Evolutionary conservation across 176 grass and related monocot genomes (phyloP), one percentile per base, ranked within the genome.

Genomic region (Musa itinerans): DNA sequence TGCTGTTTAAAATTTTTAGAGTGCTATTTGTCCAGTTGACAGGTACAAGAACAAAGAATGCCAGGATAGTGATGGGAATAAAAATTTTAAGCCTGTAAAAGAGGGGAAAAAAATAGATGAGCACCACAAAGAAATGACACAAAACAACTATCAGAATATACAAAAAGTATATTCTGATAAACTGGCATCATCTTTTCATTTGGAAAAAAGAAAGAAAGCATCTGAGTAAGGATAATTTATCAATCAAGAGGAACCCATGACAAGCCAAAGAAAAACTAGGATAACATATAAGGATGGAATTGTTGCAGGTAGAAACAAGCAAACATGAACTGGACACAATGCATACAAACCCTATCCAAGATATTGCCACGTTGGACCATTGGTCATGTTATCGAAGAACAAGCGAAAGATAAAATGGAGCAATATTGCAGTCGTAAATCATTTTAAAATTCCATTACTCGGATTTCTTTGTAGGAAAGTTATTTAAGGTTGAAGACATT

Each of bases 81-180:
- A 99, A 99, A 82, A 99, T 99, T 80, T 99, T 99, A 75, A 99
- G 81, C 74, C 96, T 99, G 86, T 65, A 85, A 80, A 26, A 65
- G 12, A 75, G 82, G 17, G 29, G 50, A 8, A 50, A 56, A 51
- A 27, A 12, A 54, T 43, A 67, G 50, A 68, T 52, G 54, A 78
- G 26, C 11, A 51, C 8, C 15, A 50, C 55, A 11, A 67, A 50
- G 19, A 54, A 49, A 43, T 70, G 13, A 61, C 54, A 71, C 9
- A 24, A 74, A 43, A 3, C 34, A 79, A 8, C 21, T 72, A 81
- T 0, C 16, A 29, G 20, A 43, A 43, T 43, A 23, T 23, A 72
- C 9, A 21, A 3, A 3, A 78, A 10, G 12, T 34, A 50, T 53
- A n/a, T n/a, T n/a, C n/a, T n/a, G n/a, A n/a, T 61, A 61, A 61